Conservation (phyloP, 805 yeast genomes). For the Barnettozyma californica region DNA sequence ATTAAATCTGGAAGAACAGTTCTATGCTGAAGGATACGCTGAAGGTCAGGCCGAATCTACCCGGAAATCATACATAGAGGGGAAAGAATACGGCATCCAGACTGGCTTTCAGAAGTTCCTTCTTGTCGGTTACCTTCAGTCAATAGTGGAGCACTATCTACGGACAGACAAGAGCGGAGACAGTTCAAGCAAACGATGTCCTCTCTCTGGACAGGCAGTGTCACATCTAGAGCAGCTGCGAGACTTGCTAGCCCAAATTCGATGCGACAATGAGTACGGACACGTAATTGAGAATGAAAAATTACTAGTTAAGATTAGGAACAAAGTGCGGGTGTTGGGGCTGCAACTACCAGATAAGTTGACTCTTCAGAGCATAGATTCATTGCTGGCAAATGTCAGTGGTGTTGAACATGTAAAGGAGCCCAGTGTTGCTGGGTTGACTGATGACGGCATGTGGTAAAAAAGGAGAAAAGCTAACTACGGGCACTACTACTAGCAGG, state of each 20-base stretch:
- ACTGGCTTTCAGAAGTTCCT: slow-evolving; percentile 69
- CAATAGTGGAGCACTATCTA: slow-evolving; percentile 32
- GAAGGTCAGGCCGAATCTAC: slow-evolving; percentile 68
- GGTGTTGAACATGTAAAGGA: slow-evolving; percentile 18
- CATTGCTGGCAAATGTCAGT: slow-evolving; percentile 5
- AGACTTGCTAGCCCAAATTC: slow-evolving; percentile 28
- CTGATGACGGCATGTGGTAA: slow-evolving; percentile 27
- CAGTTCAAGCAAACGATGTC: neutral
- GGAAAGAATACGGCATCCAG: slow-evolving; percentile 79
- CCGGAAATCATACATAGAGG: slow-evolving; percentile 60
- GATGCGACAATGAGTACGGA: slow-evolving; percentile 43
- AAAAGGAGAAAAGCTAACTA: neutral
- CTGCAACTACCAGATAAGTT: slow-evolving; percentile 24
- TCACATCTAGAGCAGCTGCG: slow-evolving; percentile 25
- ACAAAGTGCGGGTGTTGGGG: slow-evolving; percentile 53
- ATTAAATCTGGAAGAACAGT: slow-evolving; percentile 54
- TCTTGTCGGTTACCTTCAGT: slow-evolving; percentile 62
- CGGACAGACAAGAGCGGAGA: slow-evolving; percentile 28
- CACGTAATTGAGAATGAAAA: slow-evolving; percentile 54
- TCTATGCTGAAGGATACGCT: slow-evolving; percentile 60
- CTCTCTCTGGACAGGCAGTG: slow-evolving; percentile 19
- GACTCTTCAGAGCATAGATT: slow-evolving; percentile 16
- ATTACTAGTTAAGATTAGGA: slow-evolving; percentile 47
- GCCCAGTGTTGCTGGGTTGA: slow-evolving; percentile 17
- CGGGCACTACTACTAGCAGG: no score